These are phyloP conservation scores for Lactarius sanguifluus DNA, from an alignment of 768 basidiomycete species.

Conservation along the genomic window DNA sequence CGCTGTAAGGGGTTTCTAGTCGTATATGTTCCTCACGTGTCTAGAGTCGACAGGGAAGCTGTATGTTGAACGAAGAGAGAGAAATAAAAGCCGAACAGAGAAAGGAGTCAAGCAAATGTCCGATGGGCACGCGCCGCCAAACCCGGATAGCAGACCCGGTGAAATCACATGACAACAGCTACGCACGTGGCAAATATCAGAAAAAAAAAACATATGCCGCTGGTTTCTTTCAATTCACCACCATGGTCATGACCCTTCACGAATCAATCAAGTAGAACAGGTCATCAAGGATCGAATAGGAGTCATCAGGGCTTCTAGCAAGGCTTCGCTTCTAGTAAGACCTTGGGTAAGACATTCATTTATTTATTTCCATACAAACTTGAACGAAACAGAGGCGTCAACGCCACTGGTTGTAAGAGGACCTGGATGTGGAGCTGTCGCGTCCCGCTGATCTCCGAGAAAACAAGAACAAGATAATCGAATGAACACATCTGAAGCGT, in stretches of 20 bases:
- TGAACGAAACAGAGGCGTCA: slow-evolving; percentile 1
- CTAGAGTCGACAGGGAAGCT: not conserved
- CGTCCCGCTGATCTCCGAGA: slow-evolving; percentile 7
- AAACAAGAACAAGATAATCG: slow-evolving; percentile 1
- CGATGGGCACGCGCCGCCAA: not conserved
- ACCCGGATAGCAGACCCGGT: not conserved
- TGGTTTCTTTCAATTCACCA: not conserved
- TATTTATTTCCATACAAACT: slow-evolving; percentile 3
- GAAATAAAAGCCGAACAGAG: not conserved
- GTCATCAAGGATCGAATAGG: not conserved
- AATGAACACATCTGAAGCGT: slow-evolving; percentile 4
- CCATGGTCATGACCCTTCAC: not conserved
- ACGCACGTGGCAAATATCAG: not conserved
- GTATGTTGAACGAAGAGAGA: not conserved
- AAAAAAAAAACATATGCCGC: not conserved
- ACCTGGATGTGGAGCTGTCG: not conserved
- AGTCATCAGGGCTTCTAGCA: not conserved
- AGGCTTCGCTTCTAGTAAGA: no score
- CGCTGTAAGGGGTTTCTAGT: not conserved
- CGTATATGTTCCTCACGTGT: not conserved
- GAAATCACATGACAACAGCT: not conserved
- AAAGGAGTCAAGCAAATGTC: not conserved
- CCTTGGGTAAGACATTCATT: not conserved
- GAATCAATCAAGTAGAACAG: not conserved
- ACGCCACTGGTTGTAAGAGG: slow-evolving; percentile 8